These are phyloP conservation scores for Huiozyma sinensis DNA, from an alignment of 805 yeast genomes.

Conservation along the genomic window DNA sequence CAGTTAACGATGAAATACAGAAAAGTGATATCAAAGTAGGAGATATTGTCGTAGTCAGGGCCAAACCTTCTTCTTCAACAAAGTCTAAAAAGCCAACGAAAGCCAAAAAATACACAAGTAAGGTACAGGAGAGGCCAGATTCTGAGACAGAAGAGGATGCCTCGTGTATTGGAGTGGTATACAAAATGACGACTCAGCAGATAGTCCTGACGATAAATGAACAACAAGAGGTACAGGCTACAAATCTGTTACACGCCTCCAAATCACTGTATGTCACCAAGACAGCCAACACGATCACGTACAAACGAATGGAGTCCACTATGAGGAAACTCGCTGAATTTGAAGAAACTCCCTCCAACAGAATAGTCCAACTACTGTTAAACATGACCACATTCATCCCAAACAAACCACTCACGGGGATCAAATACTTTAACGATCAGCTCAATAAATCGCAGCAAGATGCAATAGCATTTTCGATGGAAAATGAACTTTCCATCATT, in stretches of 20 bases:
- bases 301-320: slow-evolving; percentile 69
- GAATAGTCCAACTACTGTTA: slow-evolving; percentile 36
- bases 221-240: slow-evolving; percentile 40
- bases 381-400: slow-evolving; percentile 26
- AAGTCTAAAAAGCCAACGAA: slow-evolving; percentile 21
- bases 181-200: slow-evolving; percentile 37
- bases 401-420: slow-evolving; percentile 3
- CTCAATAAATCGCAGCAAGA: slow-evolving; percentile 56
- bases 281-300: slow-evolving; percentile 54
- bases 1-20: slow-evolving; percentile 26
- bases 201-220: slow-evolving; percentile 56
- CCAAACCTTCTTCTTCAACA: slow-evolving; percentile 20
- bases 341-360: slow-evolving; percentile 26
- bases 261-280: slow-evolving; percentile 30
- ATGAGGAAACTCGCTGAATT: slow-evolving; percentile 54
- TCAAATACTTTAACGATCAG: slow-evolving; percentile 11
- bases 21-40: slow-evolving; percentile 56
- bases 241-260: slow-evolving; percentile 28
- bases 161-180: slow-evolving; percentile 53
- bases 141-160: slow-evolving; percentile 17
- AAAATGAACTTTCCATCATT: slow-evolving; percentile 47
- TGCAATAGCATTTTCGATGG: slow-evolving; percentile 60
- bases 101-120: slow-evolving; percentile 9
- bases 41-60: slow-evolving; percentile 55
- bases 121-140: slow-evolving; percentile 12